Percentiles rank a stretch among this genome's conserved stretches.
phyloP scores from a whole-genome alignment of 1,284 basidiomycete genomes.

The Heliocybe sulcata region DNA sequence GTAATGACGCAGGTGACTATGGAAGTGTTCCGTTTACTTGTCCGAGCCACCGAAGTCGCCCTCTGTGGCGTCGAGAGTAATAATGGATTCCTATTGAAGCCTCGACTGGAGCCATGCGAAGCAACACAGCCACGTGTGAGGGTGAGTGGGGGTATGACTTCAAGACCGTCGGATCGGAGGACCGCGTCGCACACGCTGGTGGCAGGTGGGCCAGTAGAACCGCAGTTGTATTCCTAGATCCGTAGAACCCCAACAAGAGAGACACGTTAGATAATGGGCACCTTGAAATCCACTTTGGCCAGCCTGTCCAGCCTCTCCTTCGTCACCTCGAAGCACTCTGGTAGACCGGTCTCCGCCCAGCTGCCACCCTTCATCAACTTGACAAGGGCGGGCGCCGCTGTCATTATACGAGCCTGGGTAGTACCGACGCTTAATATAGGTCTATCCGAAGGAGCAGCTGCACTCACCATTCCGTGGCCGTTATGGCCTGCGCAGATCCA shows the following conservation, averaged over 20 bases:
- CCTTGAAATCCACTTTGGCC: not conserved
- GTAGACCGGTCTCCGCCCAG: slow-evolving; percentile 16
- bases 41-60: not conserved
- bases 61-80: not conserved
- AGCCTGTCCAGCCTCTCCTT: slow-evolving; percentile 3
- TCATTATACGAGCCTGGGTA: slow-evolving; percentile 7
- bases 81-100: not conserved
- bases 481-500: slow-evolving; percentile 54
- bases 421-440: not conserved
- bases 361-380: slow-evolving; percentile 13
- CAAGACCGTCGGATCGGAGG: not conserved
- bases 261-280: not conserved
- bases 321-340: slow-evolving; percentile 15
- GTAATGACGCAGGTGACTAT: not conserved
- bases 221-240: not conserved
- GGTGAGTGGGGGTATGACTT: not conserved
- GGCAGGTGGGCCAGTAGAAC: not conserved
- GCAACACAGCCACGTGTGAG: not conserved
- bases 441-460: slow-evolving; percentile 32
- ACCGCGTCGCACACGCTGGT: not conserved
- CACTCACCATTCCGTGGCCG: slow-evolving; percentile 61
- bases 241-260: not conserved
- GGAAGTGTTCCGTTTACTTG: not conserved
- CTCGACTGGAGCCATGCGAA: not conserved
- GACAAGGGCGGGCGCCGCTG: slow-evolving; percentile 12